phyloP scores from a whole-genome alignment of 805 yeast genomes.

The Yamadazyma ubonensis region DNA sequence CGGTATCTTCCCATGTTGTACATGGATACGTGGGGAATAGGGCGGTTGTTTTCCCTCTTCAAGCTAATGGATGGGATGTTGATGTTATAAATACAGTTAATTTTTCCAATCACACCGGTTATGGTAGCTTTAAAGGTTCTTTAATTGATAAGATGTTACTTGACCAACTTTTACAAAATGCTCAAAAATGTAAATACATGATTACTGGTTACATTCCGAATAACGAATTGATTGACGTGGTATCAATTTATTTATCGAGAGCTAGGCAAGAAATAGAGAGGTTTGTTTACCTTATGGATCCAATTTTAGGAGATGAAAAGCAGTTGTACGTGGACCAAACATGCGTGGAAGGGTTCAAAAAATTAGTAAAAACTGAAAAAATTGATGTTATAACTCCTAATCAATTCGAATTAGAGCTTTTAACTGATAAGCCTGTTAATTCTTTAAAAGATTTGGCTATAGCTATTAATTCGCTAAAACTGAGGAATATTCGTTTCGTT shows the following conservation, averaged over 20 bases:
- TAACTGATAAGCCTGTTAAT: slow-evolving; percentile 52
- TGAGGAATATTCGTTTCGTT: slow-evolving; percentile 54
- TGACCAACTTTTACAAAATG: slow-evolving; percentile 45
- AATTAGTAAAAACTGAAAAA: slow-evolving; percentile 51
- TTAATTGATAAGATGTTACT: slow-evolving; percentile 35
- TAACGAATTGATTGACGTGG: slow-evolving; percentile 42
- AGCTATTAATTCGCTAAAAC: slow-evolving; percentile 54
- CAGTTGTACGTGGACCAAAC: slow-evolving; percentile 58
- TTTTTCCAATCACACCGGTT: slow-evolving; percentile 91
- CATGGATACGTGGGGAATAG: slow-evolving; percentile 96
- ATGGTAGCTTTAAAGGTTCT: slow-evolving; percentile 64
- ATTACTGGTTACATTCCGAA: slow-evolving; percentile 72
- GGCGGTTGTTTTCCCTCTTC: slow-evolving; percentile 89
- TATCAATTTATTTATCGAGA: not conserved
- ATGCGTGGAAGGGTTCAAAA: slow-evolving; percentile 35
- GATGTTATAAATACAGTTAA: slow-evolving; percentile 87
- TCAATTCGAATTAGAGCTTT: slow-evolving; percentile 80
- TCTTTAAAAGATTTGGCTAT: slow-evolving; percentile 34
- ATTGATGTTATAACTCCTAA: slow-evolving; percentile 87
- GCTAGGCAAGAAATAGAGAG: not conserved
- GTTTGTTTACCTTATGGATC: slow-evolving; percentile 61
- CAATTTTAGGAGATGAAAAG: slow-evolving; percentile 82
- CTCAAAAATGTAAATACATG: slow-evolving; percentile 39
- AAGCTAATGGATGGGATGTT: slow-evolving; percentile 87
- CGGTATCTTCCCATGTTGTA: slow-evolving; percentile 83